Conservation (phyloP, 2,329 filamentous ascomycete genomes). For the Pseudogymnoascus sp. region DNA sequence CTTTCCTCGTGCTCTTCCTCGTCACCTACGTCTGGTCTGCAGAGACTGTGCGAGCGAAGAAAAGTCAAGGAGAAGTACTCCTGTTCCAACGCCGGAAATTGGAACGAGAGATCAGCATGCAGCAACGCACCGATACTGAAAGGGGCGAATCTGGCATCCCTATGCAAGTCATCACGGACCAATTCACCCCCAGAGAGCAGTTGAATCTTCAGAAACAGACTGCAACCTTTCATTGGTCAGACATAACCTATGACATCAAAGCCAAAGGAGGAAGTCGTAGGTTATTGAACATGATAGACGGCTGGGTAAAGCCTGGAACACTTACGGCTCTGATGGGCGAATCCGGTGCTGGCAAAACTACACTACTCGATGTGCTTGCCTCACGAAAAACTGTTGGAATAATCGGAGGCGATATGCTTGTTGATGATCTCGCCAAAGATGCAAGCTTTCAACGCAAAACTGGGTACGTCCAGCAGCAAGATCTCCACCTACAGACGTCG, state of each 20-base stretch:
- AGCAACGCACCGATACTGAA: conserved; percentile 9
- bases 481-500: conserved; percentile 72
- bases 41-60: conserved; percentile 54
- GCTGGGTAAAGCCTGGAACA: conserved; percentile 67
- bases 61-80: conserved; percentile 68
- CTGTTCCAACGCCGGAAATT: conserved; percentile 51
- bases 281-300: conserved; percentile 71
- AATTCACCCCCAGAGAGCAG: conserved; percentile 54
- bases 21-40: conserved; percentile 51
- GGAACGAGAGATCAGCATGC: conserved; percentile 18
- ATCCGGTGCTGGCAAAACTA: conserved; percentile 75
- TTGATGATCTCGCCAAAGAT: conserved; percentile 58
- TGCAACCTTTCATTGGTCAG: conserved; percentile 65
- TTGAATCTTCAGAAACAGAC: conserved; percentile 65
- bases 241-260: conserved; percentile 59
- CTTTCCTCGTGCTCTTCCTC: conserved; percentile 53
- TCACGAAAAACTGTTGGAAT: conserved; percentile 83
- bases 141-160: conserved; percentile 16
- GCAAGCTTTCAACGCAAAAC: conserved; percentile 66
- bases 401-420: conserved; percentile 71
- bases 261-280: conserved; percentile 51
- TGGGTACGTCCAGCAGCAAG: conserved; percentile 85
- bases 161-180: conserved; percentile 19
- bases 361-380: conserved; percentile 74
- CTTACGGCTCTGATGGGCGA: conserved; percentile 54